These are phyloP conservation scores for Pterocarpus macrocarpus DNA, from an alignment of 306 rosid species.

Conservation along the genomic window DNA sequence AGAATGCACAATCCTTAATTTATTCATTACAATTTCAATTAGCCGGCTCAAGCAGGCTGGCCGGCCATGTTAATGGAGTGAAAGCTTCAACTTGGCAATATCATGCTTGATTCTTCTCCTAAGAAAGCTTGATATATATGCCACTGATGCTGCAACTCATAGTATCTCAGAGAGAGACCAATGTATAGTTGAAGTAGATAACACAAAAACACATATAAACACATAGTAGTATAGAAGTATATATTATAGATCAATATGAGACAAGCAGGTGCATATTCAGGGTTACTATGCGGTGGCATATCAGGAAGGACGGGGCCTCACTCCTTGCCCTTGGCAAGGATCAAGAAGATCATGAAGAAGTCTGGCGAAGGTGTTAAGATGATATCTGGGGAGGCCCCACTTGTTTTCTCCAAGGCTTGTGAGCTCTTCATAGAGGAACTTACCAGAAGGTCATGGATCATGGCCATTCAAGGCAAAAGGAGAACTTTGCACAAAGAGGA, in stretches of 20 bases:
- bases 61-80: conserved; percentile 38
- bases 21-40: background rate
- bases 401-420: conserved; percentile 82
- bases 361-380: conserved; percentile 75
- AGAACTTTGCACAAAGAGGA: conserved; percentile 76
- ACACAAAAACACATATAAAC: background rate
- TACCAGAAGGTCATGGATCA: conserved; percentile 72
- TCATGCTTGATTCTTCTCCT: background rate
- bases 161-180: conserved; percentile 20
- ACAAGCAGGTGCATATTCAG: conserved; percentile 79
- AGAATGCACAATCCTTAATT: background rate
- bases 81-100: conserved; percentile 26
- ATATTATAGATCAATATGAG: conserved; percentile 54
- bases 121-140: too few species aligned
- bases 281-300: conserved; percentile 55
- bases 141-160: background rate
- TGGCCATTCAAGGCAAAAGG: conserved; percentile 69
- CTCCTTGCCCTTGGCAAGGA: conserved; percentile 78
- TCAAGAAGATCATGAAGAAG: conserved; percentile 82
- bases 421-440: conserved; percentile 76
- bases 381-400: conserved; percentile 81
- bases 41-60: conserved; percentile 57
- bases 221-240: background rate
- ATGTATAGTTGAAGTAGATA: background rate
- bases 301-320: conserved; percentile 68